These are phyloP conservation scores for Epichloe gansuensis DNA, from an alignment of 2,329 filamentous ascomycete genomes.

Conservation along the genomic window DNA sequence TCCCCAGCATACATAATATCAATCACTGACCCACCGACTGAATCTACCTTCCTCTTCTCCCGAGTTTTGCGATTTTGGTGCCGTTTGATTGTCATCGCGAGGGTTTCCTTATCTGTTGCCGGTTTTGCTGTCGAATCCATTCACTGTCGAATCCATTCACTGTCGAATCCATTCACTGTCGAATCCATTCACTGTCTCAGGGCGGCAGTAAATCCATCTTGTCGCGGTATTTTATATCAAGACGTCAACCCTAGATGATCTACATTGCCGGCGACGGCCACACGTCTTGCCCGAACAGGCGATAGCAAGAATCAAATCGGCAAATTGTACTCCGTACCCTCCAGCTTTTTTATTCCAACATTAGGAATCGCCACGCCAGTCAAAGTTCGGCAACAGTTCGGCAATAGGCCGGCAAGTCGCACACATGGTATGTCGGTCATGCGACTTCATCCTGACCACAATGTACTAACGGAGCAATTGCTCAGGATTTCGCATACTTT, in stretches of 20 bases:
- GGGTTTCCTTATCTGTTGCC: constrained; percentile 10
- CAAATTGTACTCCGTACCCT: too few relatives aligned
- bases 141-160: too few relatives aligned
- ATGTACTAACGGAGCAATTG: not conserved
- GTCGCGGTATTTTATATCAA: not conserved
- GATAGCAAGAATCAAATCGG: not conserved
- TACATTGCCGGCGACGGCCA: constrained; percentile 27
- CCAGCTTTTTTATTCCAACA: too few relatives aligned
- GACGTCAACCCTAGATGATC: constrained; percentile 10
- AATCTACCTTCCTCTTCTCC: constrained; percentile 21
- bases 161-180: not conserved
- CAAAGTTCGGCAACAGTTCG: not conserved
- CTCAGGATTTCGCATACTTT: constrained; percentile 25
- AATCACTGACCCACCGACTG: constrained; percentile 29
- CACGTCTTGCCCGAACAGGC: not conserved
- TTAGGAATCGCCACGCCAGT: not conserved
- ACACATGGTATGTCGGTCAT: constrained; percentile 2
- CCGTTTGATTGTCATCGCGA: constrained; percentile 21
- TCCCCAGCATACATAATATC: constrained; percentile 33
- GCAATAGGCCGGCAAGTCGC: not conserved
- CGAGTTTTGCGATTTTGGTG: constrained; percentile 29
- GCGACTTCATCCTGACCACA: not conserved
- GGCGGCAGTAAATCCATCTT: constrained; percentile 7
- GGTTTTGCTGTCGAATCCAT: constrained; percentile 6
- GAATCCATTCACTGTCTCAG: constrained; percentile 12